A percentile compares a stretch with the other conserved stretches of the same genome.
These are phyloP conservation scores for Cystofilobasidium macerans DNA, from an alignment of 768 basidiomycete genomes.

Conservation along the genomic window DNA sequence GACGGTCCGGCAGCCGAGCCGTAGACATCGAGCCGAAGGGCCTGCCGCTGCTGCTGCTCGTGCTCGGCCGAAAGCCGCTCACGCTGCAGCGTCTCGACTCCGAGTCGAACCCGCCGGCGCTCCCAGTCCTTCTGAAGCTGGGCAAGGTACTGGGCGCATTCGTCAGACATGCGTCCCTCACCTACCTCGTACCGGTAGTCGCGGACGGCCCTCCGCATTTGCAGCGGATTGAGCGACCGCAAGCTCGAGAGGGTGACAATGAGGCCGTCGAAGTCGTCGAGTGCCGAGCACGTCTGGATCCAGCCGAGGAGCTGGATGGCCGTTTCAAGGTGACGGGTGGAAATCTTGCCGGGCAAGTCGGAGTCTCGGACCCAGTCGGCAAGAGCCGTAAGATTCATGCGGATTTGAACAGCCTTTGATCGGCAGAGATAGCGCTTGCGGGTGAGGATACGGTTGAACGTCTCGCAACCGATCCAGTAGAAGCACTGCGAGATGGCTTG, in stretches of 20 bases:
- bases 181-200: constrained; percentile 81
- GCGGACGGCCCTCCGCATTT: constrained; percentile 87
- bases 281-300: constrained; percentile 68
- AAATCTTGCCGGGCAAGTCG: constrained; percentile 66
- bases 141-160: constrained; percentile 84
- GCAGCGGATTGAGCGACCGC: constrained; percentile 78
- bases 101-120: constrained; percentile 70
- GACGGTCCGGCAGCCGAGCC: not conserved
- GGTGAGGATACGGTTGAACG: constrained; percentile 73
- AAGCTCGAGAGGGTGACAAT: constrained; percentile 82
- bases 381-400: constrained; percentile 67
- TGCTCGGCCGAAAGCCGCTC: constrained; percentile 61
- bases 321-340: constrained; percentile 62
- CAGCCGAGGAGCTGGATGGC: constrained; percentile 50
- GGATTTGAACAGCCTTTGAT: constrained; percentile 74
- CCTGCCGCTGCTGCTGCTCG: constrained; percentile 22
- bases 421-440: constrained; percentile 92
- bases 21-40: constrained; percentile 3
- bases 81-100: constrained; percentile 71
- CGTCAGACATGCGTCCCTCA: constrained; percentile 84
- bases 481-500: constrained; percentile 97
- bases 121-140: constrained; percentile 99
- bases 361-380: constrained; percentile 82
- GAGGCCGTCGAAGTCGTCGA: constrained; percentile 74
- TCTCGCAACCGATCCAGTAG: constrained; percentile 88